Evolutionary conservation across 805 yeast species (phyloP).

Genomic region (Monosporozyma yasuniensis): DNA sequence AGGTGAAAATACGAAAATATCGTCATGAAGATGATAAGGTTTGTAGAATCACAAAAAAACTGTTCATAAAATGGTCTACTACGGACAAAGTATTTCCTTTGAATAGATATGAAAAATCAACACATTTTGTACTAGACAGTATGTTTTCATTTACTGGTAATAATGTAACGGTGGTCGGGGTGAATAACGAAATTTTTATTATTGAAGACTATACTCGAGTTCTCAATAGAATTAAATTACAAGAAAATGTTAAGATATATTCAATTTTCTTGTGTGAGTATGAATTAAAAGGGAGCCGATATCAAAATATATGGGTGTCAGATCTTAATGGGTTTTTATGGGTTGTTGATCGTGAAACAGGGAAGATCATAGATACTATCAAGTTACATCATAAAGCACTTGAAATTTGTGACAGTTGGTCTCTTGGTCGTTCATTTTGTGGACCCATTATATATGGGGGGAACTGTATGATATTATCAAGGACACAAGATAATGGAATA

Average conservation of each 20-base stretch:
- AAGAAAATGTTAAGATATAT: not conserved
- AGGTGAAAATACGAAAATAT: not conserved
- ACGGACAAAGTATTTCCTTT: not conserved
- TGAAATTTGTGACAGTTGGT: not conserved
- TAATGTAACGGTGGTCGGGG: constrained; percentile 7
- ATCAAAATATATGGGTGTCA: constrained; percentile 4
- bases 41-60: not conserved
- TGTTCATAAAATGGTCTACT: not conserved
- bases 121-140: constrained; percentile 1
- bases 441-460: not conserved
- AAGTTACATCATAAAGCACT: constrained; percentile 4
- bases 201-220: constrained; percentile 1
- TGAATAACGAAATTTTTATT: constrained; percentile 7
- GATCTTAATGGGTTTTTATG: constrained; percentile 15
- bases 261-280: constrained; percentile 1
- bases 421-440: not conserved
- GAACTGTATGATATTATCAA: not conserved
- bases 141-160: not conserved
- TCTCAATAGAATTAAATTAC: not conserved
- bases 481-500: not conserved
- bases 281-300: not conserved
- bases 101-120: too few relatives aligned
- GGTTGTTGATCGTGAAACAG: constrained; percentile 6
- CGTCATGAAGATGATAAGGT: too few relatives aligned
- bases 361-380: constrained; percentile 3